Conservation (phyloP, 352 stramenopile species). For the Globisporangium solare region DNA sequence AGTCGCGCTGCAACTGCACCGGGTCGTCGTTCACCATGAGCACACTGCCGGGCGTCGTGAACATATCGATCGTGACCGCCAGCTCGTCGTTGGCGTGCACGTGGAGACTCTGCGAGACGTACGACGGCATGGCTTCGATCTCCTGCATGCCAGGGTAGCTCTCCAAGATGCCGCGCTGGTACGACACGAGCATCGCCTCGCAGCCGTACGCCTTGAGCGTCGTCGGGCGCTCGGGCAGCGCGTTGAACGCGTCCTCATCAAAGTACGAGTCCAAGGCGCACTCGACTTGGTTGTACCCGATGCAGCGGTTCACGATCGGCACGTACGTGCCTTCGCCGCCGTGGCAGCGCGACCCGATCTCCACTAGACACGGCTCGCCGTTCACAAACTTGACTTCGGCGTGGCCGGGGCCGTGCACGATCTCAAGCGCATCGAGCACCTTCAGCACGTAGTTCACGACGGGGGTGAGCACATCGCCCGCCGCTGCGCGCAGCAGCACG, state of each 20-base stretch:
- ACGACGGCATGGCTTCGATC: conserved; percentile 84
- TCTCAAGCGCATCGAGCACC: conserved; percentile 78
- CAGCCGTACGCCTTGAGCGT: conserved; percentile 78
- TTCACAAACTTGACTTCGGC: conserved; percentile 86
- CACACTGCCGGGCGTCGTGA: conserved; percentile 82
- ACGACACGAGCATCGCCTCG: conserved; percentile 91
- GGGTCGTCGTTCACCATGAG: conserved; percentile 79
- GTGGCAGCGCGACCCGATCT: conserved; percentile 94
- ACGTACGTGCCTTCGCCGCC: conserved; percentile 92
- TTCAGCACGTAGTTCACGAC: conserved; percentile 62
- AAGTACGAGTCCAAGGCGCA: conserved; percentile 86
- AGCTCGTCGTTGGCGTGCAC: conserved; percentile 57
- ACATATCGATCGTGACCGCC: conserved; percentile 85
- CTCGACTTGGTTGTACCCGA: conserved; percentile 93
- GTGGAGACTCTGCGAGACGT: conserved; percentile 76
- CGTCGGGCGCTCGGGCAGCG: conserved; percentile 40
- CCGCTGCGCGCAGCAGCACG: conserved; percentile 60
- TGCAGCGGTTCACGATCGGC: conserved; percentile 84
- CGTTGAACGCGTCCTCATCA: conserved; percentile 57
- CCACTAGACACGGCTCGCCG: conserved; percentile 88
- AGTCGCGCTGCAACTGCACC: conserved; percentile 75
- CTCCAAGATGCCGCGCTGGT: conserved; percentile 79
- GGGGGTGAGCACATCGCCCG: conserved; percentile 38
- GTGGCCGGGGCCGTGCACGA: conserved; percentile 78
- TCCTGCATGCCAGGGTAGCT: conserved; percentile 81